Percentiles rank a stretch among this genome's conserved stretches.
Evolutionary conservation across 371 early-diverging fungal genomes (phyloP).

Genomic region (Mucor irregularis): DNA sequence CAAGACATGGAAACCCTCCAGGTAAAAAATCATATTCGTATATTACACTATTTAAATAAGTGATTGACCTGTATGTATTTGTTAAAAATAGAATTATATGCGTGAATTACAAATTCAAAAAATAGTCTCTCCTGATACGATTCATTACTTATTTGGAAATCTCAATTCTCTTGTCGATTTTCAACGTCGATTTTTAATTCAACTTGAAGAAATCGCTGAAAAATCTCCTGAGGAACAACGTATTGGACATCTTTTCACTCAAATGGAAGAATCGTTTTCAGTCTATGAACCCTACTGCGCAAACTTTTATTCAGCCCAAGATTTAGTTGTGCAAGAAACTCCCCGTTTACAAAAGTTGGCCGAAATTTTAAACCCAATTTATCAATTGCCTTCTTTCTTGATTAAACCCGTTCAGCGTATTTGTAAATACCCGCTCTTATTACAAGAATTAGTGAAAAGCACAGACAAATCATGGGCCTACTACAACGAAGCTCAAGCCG

Average conservation of each 20-base stretch:
- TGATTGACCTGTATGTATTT: too few relatives aligned
- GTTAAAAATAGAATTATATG: constrained; percentile 50
- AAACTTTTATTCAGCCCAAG: constrained; percentile 83
- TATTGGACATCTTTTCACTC: constrained; percentile 79
- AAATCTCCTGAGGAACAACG: constrained; percentile 79
- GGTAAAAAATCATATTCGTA: constrained; percentile 33
- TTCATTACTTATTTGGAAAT: constrained; percentile 89
- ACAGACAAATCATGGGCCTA: constrained; percentile 70
- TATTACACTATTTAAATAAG: neutral
- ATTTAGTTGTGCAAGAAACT: constrained; percentile 53
- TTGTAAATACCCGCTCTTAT: constrained; percentile 93
- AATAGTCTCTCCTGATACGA: constrained; percentile 72
- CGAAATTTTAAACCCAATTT: constrained; percentile 80
- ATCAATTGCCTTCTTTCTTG: constrained; percentile 86
- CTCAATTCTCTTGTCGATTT: constrained; percentile 92
- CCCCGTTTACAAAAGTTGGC: constrained; percentile 58
- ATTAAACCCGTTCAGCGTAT: constrained; percentile 98
- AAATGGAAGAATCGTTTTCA: constrained; percentile 85
- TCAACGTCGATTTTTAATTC: constrained; percentile 91
- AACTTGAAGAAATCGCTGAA: constrained; percentile 84
- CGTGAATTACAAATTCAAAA: constrained; percentile 58
- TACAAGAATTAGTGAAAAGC: constrained; percentile 83
- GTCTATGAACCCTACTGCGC: constrained; percentile 95
- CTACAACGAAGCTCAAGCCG: constrained; percentile 76
- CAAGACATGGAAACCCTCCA: constrained; percentile 87